phyloP scores from a whole-genome alignment of 345 rosid genomes.

The Ceriops decandra region DNA sequence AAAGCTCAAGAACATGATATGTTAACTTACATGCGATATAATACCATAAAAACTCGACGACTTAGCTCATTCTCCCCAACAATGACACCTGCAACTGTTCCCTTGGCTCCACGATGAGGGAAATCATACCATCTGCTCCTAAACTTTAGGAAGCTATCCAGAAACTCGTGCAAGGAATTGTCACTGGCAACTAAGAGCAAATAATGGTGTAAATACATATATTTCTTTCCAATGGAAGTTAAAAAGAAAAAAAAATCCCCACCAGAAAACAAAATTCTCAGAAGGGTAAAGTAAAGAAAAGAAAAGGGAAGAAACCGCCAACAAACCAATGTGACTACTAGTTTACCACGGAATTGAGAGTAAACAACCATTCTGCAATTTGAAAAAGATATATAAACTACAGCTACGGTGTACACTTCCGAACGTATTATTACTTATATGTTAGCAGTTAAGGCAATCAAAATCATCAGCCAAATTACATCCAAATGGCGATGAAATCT shows the following conservation, averaged over 20 bases:
- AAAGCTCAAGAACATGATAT: background rate
- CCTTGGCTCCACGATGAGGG: slow-evolving; percentile 80
- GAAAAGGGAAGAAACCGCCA: too few species aligned
- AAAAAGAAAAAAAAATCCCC: background rate
- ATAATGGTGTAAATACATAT: background rate
- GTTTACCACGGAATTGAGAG: too few species aligned
- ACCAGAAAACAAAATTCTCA: background rate
- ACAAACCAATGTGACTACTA: too few species aligned
- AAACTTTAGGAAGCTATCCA: slow-evolving; percentile 76
- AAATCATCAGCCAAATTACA: background rate
- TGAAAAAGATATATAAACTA: too few species aligned
- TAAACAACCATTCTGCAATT: too few species aligned
- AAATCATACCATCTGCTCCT: slow-evolving; percentile 97
- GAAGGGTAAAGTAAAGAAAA: background rate
- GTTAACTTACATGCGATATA: slow-evolving; percentile 79
- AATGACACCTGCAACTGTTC: slow-evolving; percentile 78
- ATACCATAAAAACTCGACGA: slow-evolving; percentile 80
- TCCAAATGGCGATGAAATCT: background rate
- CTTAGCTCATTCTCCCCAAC: slow-evolving; percentile 77
- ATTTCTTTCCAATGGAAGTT: background rate
- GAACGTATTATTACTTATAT: too few species aligned
- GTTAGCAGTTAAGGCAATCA: background rate
- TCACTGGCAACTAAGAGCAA: slow-evolving; percentile 63
- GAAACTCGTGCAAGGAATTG: slow-evolving; percentile 64
- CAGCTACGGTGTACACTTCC: too few species aligned